Base-by-base conservation (phyloP, 1,284 basidiomycete species). In the Irpex sp. region DNA sequence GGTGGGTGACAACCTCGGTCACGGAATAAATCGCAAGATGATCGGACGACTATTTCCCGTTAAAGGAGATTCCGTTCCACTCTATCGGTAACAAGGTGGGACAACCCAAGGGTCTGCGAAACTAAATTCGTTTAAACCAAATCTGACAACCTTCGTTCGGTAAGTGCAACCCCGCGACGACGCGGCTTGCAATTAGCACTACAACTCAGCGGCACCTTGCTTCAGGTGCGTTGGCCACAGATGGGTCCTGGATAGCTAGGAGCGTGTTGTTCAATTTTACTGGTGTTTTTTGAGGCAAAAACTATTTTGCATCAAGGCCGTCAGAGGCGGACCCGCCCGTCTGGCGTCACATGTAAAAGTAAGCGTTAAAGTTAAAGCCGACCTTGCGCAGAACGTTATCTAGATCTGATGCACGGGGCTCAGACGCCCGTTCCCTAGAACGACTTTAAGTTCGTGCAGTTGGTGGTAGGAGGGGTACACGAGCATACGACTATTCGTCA, bases 311-410 rank as follows among this genome's bases (percentile, higher is more conserved):
- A 17, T 17, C 21, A 26, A 19, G 3, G 49, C 17, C 11, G 53
- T 55, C 33, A 33, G 26, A 13, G 53, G n/a, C 13, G 19, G 13
- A 26, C 13, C 33, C 33, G 13, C 11, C 53, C 53, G 9, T 17
- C 53, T 31, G 26, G 26, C 53, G 53, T 55, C 53, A 55, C 53
- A 55, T 35, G 53, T 17, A 21, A 33, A 31, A 55, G 26, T 49
- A 51, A 64, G 59, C 64, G 62, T 55, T 55, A 55, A 55, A 31
- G 26, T 55, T 35, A 35, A 55, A 35, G 26, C 53, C 53, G 53
- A 35, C 13, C 26, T 68, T 71, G 71, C 69, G 63, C 68, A 68
- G 67, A 71, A 70, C 66, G 68, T 61, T 71, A 73, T 73, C 72
- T 71, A 68, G 72, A 73, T 73, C 66, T 57, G 55, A 35, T 63